Percentiles rank a stretch among this genome's conserved stretches.
Evolutionary conservation across 2,329 filamentous ascomycete species (phyloP).

Genomic region (Penicillium janthinellum): DNA sequence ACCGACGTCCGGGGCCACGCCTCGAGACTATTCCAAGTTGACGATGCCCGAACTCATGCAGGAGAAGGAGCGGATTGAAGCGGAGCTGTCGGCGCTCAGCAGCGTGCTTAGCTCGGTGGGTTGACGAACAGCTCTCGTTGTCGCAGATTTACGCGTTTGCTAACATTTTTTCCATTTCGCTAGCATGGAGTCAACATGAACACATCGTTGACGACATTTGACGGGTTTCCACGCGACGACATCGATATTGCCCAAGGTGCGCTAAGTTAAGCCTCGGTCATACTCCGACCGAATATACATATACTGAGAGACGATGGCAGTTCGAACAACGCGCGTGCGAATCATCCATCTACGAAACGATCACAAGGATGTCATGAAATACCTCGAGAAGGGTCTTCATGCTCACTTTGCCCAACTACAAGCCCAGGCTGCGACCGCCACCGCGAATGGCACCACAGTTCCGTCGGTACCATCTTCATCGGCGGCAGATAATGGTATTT

Average conservation of each 20-base stretch:
- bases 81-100: conserved; percentile 80
- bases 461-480: conserved; percentile 26
- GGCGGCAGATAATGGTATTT: conserved; percentile 26
- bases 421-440: conserved; percentile 43
- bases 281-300: conserved; percentile 8
- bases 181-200: conserved; percentile 94
- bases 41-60: conserved; percentile 78
- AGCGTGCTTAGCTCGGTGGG: conserved; percentile 84
- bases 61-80: conserved; percentile 82
- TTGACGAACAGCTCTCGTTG: conserved; percentile 9
- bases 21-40: conserved; percentile 66
- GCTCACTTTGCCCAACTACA: conserved; percentile 78
- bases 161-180: conserved; percentile 4
- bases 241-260: conserved; percentile 93
- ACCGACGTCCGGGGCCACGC: conserved; percentile 61
- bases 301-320: conserved; percentile 48
- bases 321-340: conserved; percentile 86
- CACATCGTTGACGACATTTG: conserved; percentile 79
- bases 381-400: conserved; percentile 84
- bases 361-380: conserved; percentile 83
- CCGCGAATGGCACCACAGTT: conserved; percentile 27
- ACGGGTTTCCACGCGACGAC: conserved; percentile 90
- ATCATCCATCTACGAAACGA: conserved; percentile 92
- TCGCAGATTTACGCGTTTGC: conserved; percentile 17
- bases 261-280: conserved; percentile 19